A percentile compares a stretch with the other conserved stretches of the same genome.
phyloP scores from a whole-genome alignment of 345 rosid species.

The Alliaria petiolata region DNA sequence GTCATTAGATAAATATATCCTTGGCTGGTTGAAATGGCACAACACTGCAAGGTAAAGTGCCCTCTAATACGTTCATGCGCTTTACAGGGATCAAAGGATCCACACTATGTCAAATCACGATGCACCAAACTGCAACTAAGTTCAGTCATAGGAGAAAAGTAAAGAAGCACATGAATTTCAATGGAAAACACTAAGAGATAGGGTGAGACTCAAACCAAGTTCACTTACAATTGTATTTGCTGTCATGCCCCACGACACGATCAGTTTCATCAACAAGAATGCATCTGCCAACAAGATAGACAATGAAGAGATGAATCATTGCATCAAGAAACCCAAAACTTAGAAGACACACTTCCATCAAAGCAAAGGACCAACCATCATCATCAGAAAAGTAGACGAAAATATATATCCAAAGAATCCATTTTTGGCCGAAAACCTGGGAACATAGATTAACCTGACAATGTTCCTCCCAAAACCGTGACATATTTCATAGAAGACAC shows the following conservation, averaged over 20 bases:
- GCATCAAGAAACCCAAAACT: background rate
- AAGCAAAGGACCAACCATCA: background rate
- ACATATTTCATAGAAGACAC: background rate
- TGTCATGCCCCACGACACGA: conserved; percentile 78
- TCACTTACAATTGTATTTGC: conserved; percentile 83
- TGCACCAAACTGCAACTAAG: background rate
- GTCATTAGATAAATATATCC: background rate
- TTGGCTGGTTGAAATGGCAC: background rate
- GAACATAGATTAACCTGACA: background rate
- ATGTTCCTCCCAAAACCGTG: background rate
- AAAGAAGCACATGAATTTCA: background rate
- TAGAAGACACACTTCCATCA: background rate
- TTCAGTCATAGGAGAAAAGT: background rate
- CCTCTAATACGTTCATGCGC: background rate
- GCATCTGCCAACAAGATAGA: conserved; percentile 58
- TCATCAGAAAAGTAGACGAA: background rate
- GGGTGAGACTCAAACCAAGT: background rate
- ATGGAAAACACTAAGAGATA: background rate
- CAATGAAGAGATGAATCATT: background rate
- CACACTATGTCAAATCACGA: background rate
- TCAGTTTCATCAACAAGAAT: conserved; percentile 92
- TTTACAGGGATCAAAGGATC: background rate
- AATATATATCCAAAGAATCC: background rate
- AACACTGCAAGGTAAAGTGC: background rate
- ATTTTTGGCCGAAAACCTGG: background rate